phyloP scores from a whole-genome alignment of 306 rosid genomes.

The Senna tora region DNA sequence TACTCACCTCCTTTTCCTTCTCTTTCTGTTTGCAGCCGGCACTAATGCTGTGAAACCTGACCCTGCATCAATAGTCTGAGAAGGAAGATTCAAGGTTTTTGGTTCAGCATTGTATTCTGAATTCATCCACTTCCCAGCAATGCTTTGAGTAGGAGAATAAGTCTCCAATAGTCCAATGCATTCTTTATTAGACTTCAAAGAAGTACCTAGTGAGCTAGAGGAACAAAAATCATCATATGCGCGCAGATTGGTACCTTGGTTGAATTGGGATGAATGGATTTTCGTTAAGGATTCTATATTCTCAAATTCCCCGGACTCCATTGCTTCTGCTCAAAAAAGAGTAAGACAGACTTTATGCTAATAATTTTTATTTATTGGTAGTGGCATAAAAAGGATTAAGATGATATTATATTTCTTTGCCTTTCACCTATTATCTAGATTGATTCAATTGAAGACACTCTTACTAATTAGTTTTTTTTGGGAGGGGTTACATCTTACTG shows the following conservation, averaged over 20 bases:
- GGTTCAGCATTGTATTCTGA: neutral
- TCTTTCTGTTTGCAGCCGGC: neutral
- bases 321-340: constrained; percentile 67
- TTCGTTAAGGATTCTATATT: constrained; percentile 70
- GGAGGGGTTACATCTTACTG: no score
- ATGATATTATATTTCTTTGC: neutral
- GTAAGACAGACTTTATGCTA: constrained; percentile 39
- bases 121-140: neutral
- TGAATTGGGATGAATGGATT: constrained; percentile 89
- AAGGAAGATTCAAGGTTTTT: neutral
- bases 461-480: no score
- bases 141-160: neutral
- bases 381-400: neutral
- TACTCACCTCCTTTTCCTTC: neutral
- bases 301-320: constrained; percentile 59
- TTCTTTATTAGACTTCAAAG: constrained; percentile 42
- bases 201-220: constrained; percentile 30
- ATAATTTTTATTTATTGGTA: neutral
- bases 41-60: neutral
- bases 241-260: constrained; percentile 84
- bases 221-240: constrained; percentile 33
- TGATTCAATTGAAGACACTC: neutral
- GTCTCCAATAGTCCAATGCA: constrained; percentile 53
- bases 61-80: neutral
- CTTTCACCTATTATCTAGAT: neutral